phyloP scores from a whole-genome alignment of 768 basidiomycete genomes.

The Strobilomyces echinocephalus region DNA sequence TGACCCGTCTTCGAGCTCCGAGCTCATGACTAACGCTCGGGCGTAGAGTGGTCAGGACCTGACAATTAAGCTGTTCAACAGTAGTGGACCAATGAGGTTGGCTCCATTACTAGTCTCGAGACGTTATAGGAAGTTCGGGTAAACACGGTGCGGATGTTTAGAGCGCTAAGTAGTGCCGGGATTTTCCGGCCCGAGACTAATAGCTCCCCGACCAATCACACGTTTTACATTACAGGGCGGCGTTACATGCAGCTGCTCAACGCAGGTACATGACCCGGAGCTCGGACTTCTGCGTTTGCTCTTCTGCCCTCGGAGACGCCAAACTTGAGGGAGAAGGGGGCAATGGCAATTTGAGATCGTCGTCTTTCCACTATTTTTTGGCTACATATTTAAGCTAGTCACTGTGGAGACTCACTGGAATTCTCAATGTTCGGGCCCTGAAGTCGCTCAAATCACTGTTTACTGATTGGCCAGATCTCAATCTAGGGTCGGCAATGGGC shows the following conservation, averaged over 20 bases:
- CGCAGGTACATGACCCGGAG: neutral
- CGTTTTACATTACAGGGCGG: neutral
- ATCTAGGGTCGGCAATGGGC: neutral
- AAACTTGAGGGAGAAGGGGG: neutral
- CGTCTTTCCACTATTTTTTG: neutral
- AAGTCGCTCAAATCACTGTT: slow-evolving; percentile 9
- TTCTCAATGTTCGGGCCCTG: too few relatives aligned
- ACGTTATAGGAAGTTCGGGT: too few relatives aligned
- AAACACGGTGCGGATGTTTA: too few relatives aligned
- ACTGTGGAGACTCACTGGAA: too few relatives aligned
- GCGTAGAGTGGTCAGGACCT: too few relatives aligned
- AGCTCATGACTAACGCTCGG: too few relatives aligned
- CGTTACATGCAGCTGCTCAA: neutral
- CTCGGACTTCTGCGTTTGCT: neutral
- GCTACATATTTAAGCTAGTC: neutral
- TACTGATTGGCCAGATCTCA: slow-evolving; percentile 10
- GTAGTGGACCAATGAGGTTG: neutral
- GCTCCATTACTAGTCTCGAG: neutral
- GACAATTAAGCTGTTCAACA: too few relatives aligned
- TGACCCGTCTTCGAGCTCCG: too few relatives aligned
- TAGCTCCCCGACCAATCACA: neutral
- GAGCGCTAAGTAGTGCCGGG: neutral
- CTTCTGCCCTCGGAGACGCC: neutral
- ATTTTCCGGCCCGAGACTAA: neutral
- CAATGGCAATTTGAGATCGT: neutral